A percentile compares a stretch with the other conserved stretches of the same genome.
These are phyloP conservation scores for Purpureocillium lavendulum DNA, from an alignment of 2,329 filamentous ascomycete species.

Conservation along the genomic window DNA sequence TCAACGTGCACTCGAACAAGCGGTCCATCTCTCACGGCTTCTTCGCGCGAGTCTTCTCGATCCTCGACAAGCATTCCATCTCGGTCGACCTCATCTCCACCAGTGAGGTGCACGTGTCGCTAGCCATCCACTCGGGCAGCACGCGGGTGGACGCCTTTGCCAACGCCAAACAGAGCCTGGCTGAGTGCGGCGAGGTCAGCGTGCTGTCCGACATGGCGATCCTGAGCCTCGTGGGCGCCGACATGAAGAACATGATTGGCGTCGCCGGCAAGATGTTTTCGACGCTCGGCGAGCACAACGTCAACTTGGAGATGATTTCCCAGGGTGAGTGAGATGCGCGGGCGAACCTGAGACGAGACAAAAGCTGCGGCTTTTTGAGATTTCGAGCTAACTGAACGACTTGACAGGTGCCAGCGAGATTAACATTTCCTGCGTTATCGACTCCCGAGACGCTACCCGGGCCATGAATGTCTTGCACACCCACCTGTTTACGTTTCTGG, in stretches of 20 bases:
- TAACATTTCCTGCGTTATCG: conserved; percentile 97
- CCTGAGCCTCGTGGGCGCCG: conserved; percentile 83
- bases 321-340: conserved; percentile 56
- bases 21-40: conserved; percentile 93
- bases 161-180: conserved; percentile 62
- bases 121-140: conserved; percentile 84
- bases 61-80: conserved; percentile 76
- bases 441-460: conserved; percentile 79
- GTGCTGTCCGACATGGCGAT: conserved; percentile 91
- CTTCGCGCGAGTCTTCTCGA: conserved; percentile 86
- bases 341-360: too few species aligned
- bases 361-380: too few species aligned
- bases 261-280: conserved; percentile 93
- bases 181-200: conserved; percentile 80
- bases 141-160: conserved; percentile 54
- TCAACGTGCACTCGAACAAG: conserved; percentile 98
- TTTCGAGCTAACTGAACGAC: too few species aligned
- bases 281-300: conserved; percentile 82
- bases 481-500: conserved; percentile 91
- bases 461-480: conserved; percentile 96
- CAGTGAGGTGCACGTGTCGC: conserved; percentile 92
- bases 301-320: conserved; percentile 99
- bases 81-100: conserved; percentile 96
- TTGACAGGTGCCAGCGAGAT: conserved; percentile 85
- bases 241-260: conserved; percentile 97